Conservation (phyloP, 345 rosid genomes). For the Heritiera littoralis region DNA sequence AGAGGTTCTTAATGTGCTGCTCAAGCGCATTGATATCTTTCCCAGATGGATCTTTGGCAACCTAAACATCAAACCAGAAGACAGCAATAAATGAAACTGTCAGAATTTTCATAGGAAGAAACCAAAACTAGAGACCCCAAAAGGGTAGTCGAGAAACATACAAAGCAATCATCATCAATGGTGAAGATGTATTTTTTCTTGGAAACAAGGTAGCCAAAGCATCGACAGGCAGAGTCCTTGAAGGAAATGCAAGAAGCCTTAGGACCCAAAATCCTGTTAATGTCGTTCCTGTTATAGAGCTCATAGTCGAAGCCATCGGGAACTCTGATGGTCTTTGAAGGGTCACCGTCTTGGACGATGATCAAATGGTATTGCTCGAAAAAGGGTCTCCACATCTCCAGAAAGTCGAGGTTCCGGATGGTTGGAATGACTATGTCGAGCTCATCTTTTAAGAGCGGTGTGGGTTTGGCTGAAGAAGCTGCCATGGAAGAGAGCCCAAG, state of each 20-base stretch:
- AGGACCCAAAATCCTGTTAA: slow-evolving; percentile 34
- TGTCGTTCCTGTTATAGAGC: slow-evolving; percentile 37
- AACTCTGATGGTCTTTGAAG: slow-evolving; percentile 30
- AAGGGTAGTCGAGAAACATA: slow-evolving; percentile 18
- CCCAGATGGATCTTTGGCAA: slow-evolving; percentile 40
- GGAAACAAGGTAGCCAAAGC: slow-evolving; percentile 65
- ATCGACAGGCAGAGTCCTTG: slow-evolving; percentile 52
- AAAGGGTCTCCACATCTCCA: slow-evolving; percentile 46
- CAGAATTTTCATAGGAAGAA: not conserved
- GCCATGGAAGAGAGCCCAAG: slow-evolving; percentile 6
- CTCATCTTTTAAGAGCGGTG: slow-evolving; percentile 31
- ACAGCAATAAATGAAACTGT: not conserved
- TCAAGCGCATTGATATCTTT: slow-evolving; percentile 38
- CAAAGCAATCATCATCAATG: slow-evolving; percentile 70
- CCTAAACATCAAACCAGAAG: slow-evolving; percentile 21
- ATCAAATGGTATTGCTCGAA: slow-evolving; percentile 42
- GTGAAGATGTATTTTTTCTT: slow-evolving; percentile 63
- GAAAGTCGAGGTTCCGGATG: slow-evolving; percentile 34
- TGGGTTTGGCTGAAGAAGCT: not conserved
- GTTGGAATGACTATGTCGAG: slow-evolving; percentile 41
- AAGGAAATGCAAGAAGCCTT: slow-evolving; percentile 41
- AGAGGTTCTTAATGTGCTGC: slow-evolving; percentile 38
- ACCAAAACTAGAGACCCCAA: not conserved
- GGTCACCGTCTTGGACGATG: slow-evolving; percentile 44
- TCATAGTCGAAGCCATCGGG: slow-evolving; percentile 42